phyloP scores from a whole-genome alignment of 495 filamentous ascomycete species.

The Trichoderma erinaceum region DNA sequence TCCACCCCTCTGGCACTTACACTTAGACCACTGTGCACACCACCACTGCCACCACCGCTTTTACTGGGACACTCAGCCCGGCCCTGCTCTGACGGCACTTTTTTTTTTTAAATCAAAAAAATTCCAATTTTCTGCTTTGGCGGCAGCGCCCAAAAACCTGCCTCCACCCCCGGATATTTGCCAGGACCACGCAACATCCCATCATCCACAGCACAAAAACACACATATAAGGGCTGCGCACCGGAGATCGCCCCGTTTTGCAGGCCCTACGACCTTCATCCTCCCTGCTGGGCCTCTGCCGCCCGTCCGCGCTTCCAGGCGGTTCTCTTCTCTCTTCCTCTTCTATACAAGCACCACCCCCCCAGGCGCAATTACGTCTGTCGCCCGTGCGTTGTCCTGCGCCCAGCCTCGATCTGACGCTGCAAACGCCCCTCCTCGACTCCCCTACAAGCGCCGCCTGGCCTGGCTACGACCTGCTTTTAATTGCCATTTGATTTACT shows the following conservation, averaged over 20 bases:
- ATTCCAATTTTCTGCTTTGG: neutral
- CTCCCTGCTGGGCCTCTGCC: slow-evolving; percentile 12
- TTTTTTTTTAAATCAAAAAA: neutral
- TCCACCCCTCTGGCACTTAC: slow-evolving; percentile 2
- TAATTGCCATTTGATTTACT: neutral
- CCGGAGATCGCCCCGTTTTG: neutral
- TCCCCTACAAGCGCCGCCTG: neutral
- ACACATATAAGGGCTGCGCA: neutral
- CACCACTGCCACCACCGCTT: slow-evolving; percentile 1
- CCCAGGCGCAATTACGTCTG: slow-evolving; percentile 2
- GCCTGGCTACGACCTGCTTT: neutral
- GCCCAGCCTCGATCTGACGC: slow-evolving; percentile 2
- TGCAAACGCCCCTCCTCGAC: slow-evolving; percentile 13
- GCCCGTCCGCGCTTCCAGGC: slow-evolving; percentile 7
- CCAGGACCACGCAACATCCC: neutral
- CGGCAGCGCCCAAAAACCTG: neutral
- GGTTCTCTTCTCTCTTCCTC: neutral
- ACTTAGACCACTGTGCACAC: neutral
- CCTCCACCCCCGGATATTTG: neutral
- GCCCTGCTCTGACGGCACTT: neutral
- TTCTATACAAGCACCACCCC: neutral
- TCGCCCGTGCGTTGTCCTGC: neutral
- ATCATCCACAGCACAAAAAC: neutral
- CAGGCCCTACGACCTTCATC: neutral
- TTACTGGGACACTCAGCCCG: neutral